Evolutionary conservation across 2,329 filamentous ascomycete genomes (phyloP), one percentile per base, ranked within the genome.

Genomic region (Beauveria rudraprayagi): DNA sequence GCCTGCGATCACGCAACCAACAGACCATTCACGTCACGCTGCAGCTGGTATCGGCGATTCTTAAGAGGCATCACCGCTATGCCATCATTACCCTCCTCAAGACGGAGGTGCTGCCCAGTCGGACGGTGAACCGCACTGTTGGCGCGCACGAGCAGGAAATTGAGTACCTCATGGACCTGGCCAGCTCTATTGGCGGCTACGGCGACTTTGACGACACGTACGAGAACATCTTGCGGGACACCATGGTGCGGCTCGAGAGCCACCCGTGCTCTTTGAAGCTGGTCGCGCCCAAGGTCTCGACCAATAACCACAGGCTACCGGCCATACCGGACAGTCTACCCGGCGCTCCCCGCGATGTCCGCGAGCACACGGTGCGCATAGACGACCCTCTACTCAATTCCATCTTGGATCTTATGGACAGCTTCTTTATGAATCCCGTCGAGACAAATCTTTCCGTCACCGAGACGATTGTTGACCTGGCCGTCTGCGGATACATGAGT

Each of bases 11-110:
- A 0, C 81, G 83, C 50, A 97, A 94, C 68, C 83, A 89, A 57
- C 92, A 97, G 70, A 97, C 94, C 1, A 88, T 96, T 17, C 86
- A 91, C 65, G 91, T 95, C 11, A 96, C 93, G 0, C 79, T 99
- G 51, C 92, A 93, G 66, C 80, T 99, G 7, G 83, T 96, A 17
- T 93, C 91, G 3, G 87, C 91, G 11, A 90, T 99, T 65, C 79
- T 97, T 61, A 88, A 88, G 70, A 86, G 91, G 65, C 93, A 97
- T 72, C 92, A 96, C 71, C 84, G 86, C 48, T 96, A 97, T 73
- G 91, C 92, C 4, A 82, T 92, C 43, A 84, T 85, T 28, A 91
- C 89, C 0, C 77, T 96, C 1, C 78, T 96, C 41, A 87, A 86
- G 68, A 88, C 87, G 1, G 83, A 86, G 64, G 76, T 81, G 37